A percentile compares a stretch with the other conserved stretches of the same genome.
phyloP scores from a whole-genome alignment of 257 asterid genomes.

The Anisodus acutangulus region DNA sequence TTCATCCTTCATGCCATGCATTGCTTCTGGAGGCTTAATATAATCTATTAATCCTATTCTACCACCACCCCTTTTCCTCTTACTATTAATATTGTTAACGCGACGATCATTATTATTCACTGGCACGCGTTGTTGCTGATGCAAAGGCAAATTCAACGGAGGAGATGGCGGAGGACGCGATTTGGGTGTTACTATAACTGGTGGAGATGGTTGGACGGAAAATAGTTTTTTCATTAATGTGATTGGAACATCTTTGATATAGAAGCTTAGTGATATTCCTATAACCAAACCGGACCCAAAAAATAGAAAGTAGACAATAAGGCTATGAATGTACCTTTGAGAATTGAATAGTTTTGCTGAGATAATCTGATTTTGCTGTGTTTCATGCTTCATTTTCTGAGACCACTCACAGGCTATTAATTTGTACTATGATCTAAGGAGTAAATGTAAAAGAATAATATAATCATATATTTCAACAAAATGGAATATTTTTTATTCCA shows the following conservation, averaged over 20 bases:
- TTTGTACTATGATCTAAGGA: not conserved
- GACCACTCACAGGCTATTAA: not conserved
- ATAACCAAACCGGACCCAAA: slow-evolving; percentile 75
- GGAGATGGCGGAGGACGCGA: not conserved
- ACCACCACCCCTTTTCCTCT: not conserved
- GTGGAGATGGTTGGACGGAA: slow-evolving; percentile 29
- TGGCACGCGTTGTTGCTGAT: not conserved
- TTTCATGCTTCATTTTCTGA: slow-evolving; percentile 36
- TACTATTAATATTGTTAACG: not conserved
- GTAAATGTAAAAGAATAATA: not conserved
- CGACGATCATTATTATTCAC: not conserved
- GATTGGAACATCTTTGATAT: slow-evolving; percentile 44
- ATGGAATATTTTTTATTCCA: not conserved
- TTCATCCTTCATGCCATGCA: slow-evolving; percentile 72
- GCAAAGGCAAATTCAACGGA: not conserved
- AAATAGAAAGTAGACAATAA: slow-evolving; percentile 55
- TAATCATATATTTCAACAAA: slow-evolving; percentile 11
- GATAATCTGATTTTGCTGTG: slow-evolving; percentile 27
- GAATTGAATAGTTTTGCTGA: slow-evolving; percentile 38
- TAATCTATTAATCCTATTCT: slow-evolving; percentile 43
- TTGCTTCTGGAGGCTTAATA: slow-evolving; percentile 38
- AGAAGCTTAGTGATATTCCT: slow-evolving; percentile 59
- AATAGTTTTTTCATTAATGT: slow-evolving; percentile 41
- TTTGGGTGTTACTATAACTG: slow-evolving; percentile 1
- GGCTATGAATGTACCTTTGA: slow-evolving; percentile 47